Percentiles rank a stretch among this genome's conserved stretches.
These are phyloP conservation scores for Cercospora beticola DNA, from an alignment of 2,329 filamentous ascomycete genomes.

Conservation along the genomic window DNA sequence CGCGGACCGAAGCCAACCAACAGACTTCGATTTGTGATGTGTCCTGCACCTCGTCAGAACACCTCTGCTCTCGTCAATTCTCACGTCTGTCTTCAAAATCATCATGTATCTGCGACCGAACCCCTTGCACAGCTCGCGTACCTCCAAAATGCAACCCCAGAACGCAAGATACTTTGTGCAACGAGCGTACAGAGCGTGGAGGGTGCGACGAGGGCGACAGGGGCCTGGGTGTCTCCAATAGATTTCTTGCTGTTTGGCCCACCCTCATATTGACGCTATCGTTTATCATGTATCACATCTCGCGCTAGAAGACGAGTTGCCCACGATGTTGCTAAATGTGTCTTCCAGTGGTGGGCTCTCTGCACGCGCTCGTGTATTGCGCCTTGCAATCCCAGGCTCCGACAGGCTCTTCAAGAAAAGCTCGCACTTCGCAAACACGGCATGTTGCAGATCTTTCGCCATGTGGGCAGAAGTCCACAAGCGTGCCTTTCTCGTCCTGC, in stretches of 20 bases:
- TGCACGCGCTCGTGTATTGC: constrained; percentile 15
- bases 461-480: constrained; percentile 1
- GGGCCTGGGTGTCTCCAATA: constrained; percentile 15
- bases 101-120: neutral
- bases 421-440: neutral
- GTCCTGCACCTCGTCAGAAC: neutral
- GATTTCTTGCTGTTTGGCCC: constrained; percentile 8
- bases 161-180: neutral
- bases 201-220: neutral
- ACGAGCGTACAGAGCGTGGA: neutral
- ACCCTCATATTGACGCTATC: constrained; percentile 11
- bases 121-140: neutral
- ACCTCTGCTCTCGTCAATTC: neutral
- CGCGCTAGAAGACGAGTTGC: constrained; percentile 10
- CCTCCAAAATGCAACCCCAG: neutral
- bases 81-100: neutral
- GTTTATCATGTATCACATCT: constrained; percentile 18
- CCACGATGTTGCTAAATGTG: constrained; percentile 18
- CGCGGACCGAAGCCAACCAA: neutral
- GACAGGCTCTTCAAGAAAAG: neutral
- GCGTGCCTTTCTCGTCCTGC: neutral
- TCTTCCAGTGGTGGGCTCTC: neutral
- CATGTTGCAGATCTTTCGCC: constrained; percentile 5
- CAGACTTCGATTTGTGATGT: neutral
- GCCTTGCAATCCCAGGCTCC: neutral